Evolutionary conservation across 2,329 filamentous ascomycete species (phyloP).

Genomic region (Sporothrix humicola): DNA sequence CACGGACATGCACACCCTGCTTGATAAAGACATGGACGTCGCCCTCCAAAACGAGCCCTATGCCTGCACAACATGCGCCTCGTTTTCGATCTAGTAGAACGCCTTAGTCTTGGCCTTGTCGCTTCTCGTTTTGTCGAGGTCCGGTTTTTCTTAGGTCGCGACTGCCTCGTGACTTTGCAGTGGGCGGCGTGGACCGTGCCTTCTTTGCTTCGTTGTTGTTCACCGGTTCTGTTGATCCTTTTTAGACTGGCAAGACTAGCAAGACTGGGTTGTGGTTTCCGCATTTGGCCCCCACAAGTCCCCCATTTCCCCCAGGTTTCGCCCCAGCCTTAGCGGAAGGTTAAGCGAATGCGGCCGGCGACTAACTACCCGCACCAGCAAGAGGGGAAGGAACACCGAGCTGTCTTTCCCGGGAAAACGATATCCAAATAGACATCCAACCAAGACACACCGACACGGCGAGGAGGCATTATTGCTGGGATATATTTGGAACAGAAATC

Average conservation of each 20-base stretch:
- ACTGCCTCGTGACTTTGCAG: too few relatives aligned
- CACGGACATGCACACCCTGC: neutral
- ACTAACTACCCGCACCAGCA: neutral
- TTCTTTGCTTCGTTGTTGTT: neutral
- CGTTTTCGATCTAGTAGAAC: neutral
- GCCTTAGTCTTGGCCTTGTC: neutral
- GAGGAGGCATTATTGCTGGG: too few relatives aligned
- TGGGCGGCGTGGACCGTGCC: too few relatives aligned
- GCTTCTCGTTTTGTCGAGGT: neutral
- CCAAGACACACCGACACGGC: neutral
- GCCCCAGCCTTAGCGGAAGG: neutral
- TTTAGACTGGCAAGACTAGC: neutral
- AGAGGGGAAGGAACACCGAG: neutral
- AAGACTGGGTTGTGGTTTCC: neutral
- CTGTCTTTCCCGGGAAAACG: conserved; percentile 20
- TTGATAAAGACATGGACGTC: neutral
- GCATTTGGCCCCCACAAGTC: neutral
- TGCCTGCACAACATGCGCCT: neutral
- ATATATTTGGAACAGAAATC: too few relatives aligned
- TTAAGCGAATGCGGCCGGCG: neutral
- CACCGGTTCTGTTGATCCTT: neutral
- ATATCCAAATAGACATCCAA: conserved; percentile 22
- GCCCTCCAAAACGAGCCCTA: neutral
- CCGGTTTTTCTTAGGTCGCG: too few relatives aligned
- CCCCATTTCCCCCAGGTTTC: neutral